Conservation (phyloP, 2,329 filamentous ascomycete species). For the Sporothrix euskadiensis region DNA sequence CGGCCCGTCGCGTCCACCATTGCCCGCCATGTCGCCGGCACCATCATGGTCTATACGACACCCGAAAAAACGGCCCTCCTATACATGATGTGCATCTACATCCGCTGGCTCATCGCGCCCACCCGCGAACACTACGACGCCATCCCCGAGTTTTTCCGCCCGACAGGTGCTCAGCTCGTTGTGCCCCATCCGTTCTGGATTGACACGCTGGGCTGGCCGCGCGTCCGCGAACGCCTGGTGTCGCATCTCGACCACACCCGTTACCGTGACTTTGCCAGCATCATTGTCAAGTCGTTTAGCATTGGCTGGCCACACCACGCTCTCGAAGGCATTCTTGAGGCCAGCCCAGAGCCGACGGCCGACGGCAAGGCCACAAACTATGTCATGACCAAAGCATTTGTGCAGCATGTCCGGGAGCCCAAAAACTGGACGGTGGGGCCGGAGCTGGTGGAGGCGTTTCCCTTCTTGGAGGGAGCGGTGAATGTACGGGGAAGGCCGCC, state of each 20-base stretch:
- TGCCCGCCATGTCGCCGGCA: conserved; percentile 21
- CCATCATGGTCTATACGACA: conserved; percentile 11
- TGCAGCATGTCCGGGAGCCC: conserved; percentile 27
- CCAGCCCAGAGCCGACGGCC: not conserved
- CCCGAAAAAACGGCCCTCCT: conserved; percentile 28
- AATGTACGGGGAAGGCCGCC: conserved; percentile 23
- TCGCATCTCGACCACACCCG: conserved; percentile 25
- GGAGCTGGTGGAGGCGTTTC: conserved; percentile 28
- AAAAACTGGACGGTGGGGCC: conserved; percentile 29
- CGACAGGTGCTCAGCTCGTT: conserved; percentile 24
- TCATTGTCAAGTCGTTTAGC: conserved; percentile 18
- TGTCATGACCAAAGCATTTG: conserved; percentile 25
- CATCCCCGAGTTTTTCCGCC: conserved; percentile 28
- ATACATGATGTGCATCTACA: conserved; percentile 26
- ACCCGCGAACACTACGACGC: conserved; percentile 27
- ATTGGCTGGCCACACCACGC: conserved; percentile 26
- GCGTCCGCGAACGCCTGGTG: conserved; percentile 27
- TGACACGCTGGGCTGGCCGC: conserved; percentile 27
- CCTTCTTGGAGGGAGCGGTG: conserved; percentile 26
- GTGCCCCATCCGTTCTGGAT: conserved; percentile 30
- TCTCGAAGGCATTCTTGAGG: conserved; percentile 24
- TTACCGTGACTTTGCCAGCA: conserved; percentile 18
- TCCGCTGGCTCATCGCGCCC: conserved; percentile 27
- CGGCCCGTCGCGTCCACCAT: conserved; percentile 13
- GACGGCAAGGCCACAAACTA: conserved; percentile 9